Percentiles rank a stretch among this genome's conserved stretches.
These are phyloP conservation scores for Rhodotorula sp. DNA, from an alignment of 1,284 basidiomycete species.

Conservation along the genomic window DNA sequence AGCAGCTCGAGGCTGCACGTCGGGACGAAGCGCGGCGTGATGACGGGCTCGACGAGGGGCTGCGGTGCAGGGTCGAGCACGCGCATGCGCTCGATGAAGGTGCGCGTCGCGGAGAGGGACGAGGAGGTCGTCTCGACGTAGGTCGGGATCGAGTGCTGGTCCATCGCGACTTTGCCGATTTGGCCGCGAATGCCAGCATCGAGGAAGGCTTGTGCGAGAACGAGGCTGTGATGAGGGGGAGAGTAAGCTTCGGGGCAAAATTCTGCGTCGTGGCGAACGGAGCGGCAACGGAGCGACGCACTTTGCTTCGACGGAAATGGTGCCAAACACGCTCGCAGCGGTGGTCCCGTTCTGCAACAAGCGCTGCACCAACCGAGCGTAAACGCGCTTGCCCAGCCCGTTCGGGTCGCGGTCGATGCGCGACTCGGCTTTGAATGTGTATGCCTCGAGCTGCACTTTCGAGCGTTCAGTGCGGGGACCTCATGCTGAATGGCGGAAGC, in stretches of 20 bases:
- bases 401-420: constrained; percentile 63
- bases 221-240: constrained; percentile 57
- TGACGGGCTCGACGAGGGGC: constrained; percentile 69
- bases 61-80: constrained; percentile 54
- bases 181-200: constrained; percentile 70
- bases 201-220: constrained; percentile 71
- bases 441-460: constrained; percentile 22
- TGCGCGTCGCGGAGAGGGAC: constrained; percentile 59
- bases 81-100: constrained; percentile 62
- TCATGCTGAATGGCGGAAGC: constrained; percentile 50
- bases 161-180: constrained; percentile 66
- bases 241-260: constrained; percentile 6
- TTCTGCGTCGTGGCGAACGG: too few relatives aligned
- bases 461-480: constrained; percentile 57
- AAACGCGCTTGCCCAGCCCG: constrained; percentile 64
- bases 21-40: constrained; percentile 79
- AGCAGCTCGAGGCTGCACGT: constrained; percentile 71
- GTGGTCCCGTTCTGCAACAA: constrained; percentile 73
- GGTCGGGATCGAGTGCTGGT: constrained; percentile 17
- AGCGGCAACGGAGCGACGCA: constrained; percentile 49
- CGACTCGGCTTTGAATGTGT: constrained; percentile 69
- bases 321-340: constrained; percentile 73
- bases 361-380: constrained; percentile 63
- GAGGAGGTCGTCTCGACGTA: constrained; percentile 64
- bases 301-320: constrained; percentile 77